A percentile compares a stretch with the other conserved stretches of the same genome.
phyloP scores from a whole-genome alignment of 2,329 filamentous ascomycete species.

The Ambrosiella cleistominuta region DNA sequence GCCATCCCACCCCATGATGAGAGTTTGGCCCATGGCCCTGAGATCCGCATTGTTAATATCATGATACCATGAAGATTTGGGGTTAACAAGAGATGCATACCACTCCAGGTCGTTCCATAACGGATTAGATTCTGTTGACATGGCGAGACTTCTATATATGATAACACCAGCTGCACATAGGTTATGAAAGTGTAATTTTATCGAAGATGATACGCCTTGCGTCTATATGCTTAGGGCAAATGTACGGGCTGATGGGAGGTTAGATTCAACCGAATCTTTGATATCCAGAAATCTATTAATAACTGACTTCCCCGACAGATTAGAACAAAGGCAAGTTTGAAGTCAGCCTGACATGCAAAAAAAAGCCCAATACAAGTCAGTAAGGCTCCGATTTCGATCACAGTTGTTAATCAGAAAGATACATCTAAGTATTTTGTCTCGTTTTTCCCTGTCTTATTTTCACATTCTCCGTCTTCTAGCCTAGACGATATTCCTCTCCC shows the following conservation, averaged over 20 bases:
- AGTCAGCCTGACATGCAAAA: too few species aligned
- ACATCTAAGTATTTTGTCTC: too few species aligned
- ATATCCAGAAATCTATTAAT: too few species aligned
- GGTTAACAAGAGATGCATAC: constrained; percentile 26
- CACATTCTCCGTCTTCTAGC: too few species aligned
- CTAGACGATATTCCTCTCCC: too few species aligned
- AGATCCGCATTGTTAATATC: constrained; percentile 19
- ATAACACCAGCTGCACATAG: background rate
- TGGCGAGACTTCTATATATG: background rate
- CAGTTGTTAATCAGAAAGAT: too few species aligned
- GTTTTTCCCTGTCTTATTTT: too few species aligned
- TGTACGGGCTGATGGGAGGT: background rate
- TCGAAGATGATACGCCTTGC: background rate
- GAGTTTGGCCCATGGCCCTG: constrained; percentile 57
- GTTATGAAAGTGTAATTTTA: background rate
- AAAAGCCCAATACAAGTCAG: too few species aligned
- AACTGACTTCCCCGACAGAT: too few species aligned
- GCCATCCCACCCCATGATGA: constrained; percentile 77
- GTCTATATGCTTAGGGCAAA: background rate
- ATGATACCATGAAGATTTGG: constrained; percentile 13
- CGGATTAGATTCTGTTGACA: constrained; percentile 28
- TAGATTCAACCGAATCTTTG: background rate
- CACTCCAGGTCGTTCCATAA: constrained; percentile 63
- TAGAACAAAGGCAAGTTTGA: too few species aligned
- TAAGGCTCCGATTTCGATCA: too few species aligned